Evolutionary conservation across 345 rosid species (phyloP), one percentile per base, ranked within the genome.

Genomic region (Schrenkiella parvula): DNA sequence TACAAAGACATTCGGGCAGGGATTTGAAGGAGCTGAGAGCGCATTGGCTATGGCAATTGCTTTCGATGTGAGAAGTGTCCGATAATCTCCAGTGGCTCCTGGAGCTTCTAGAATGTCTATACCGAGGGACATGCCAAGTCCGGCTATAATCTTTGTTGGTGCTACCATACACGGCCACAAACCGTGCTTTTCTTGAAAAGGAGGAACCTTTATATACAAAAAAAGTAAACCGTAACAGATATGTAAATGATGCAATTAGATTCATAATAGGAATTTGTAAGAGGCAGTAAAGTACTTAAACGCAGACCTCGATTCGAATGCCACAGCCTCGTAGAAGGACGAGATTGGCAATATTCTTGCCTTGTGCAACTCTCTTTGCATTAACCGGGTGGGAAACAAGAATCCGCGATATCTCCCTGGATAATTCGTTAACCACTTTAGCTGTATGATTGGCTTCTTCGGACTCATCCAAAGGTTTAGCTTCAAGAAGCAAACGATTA

Each of bases 91-190:
- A 2, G 99, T 91, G 29, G 96, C 96, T 70, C 93, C 95, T 1
- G 89, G 98, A 81, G 97, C 96, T 77, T 93, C 95, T 17, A 93
- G 80, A 57, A 95, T 89, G 81, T 95, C 97, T 64, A 95, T 84
- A 75, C 83, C 96, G 25, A 95, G 92, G 4, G 97, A 95, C 62
- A 95, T 72, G 67, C 99, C 97, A 55, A 91, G 84, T 65, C 99
- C 97, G 25, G 97, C 97, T 41, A 95, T 91, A 52, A 95, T 95
- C 78, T 95, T 95, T 31, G 99, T 95, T 34, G 99, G 99, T 72
- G 97, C 96, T 67, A 93, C 97, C 98, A 93, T 91, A 84, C 99
- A 95, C 3, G 99, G 91, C 88, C 86, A 79, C 72, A 95, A 76
- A 6, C 97, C 90, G 13, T 91, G 98, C 77, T 87, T 89, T 75